A percentile compares a stretch with the other conserved stretches of the same genome.
Conservation (phyloP, 768 basidiomycete species). For the Lentinula lateritia region DNA sequence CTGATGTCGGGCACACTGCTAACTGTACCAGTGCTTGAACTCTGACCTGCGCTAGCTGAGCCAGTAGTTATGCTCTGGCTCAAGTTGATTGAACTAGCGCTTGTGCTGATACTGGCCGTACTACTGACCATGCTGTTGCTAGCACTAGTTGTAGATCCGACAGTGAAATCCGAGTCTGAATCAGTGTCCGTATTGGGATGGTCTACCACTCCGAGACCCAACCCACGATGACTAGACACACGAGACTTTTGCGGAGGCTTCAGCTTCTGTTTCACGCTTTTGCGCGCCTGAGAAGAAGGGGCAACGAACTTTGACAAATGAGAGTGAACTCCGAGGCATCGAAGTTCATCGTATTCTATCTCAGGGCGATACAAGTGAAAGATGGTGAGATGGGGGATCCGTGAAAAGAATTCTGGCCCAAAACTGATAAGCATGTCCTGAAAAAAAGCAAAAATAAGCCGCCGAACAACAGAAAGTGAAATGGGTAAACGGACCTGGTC, state of each 20-base stretch:
- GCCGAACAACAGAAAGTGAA: too few relatives aligned
- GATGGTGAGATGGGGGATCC: constrained; percentile 29
- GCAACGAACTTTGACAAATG: constrained; percentile 15
- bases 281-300: not conserved
- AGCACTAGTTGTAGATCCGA: too few relatives aligned
- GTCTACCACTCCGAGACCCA: not conserved
- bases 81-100: not conserved
- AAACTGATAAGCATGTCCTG: constrained; percentile 35
- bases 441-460: not conserved
- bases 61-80: not conserved
- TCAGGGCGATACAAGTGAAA: constrained; percentile 29
- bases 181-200: not conserved
- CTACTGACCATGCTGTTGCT: too few relatives aligned
- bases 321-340: constrained; percentile 17
- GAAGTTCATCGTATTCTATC: not conserved
- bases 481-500: constrained; percentile 29
- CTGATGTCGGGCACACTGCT: too few relatives aligned
- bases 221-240: not conserved
- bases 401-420: constrained; percentile 35
- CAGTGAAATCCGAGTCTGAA: not conserved
- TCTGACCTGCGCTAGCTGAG: not conserved
- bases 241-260: not conserved
- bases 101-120: not conserved
- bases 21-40: not conserved
- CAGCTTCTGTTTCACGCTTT: not conserved